phyloP scores from a whole-genome alignment of 2,329 filamentous ascomycete species.

The Daldinia sp. region DNA sequence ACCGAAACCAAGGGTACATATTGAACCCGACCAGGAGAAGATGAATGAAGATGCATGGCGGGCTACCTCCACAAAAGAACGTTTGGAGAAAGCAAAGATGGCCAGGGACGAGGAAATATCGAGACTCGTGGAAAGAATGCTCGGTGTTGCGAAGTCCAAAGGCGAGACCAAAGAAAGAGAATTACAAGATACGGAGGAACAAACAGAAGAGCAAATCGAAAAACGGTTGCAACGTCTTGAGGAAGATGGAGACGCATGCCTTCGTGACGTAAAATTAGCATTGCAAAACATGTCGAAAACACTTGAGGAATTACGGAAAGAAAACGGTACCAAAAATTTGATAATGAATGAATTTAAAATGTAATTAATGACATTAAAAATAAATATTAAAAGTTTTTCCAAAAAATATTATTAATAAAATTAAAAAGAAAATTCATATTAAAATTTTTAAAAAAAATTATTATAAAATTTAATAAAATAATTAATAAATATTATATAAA shows the following conservation, averaged over 20 bases:
- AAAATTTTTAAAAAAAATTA: slow-evolving; percentile 1
- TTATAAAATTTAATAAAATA: background rate
- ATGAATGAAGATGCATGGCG: slow-evolving; percentile 9
- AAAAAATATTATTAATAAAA: background rate
- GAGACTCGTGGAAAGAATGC: slow-evolving; percentile 34
- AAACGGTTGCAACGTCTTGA: slow-evolving; percentile 37
- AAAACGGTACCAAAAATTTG: slow-evolving; percentile 12
- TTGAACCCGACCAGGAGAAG: background rate
- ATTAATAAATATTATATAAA: too few species aligned
- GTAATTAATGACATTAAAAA: background rate
- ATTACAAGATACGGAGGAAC: background rate
- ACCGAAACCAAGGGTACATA: background rate
- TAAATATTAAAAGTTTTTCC: background rate
- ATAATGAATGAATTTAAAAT: slow-evolving; percentile 15
- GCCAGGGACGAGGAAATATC: slow-evolving; percentile 41
- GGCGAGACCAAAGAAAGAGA: background rate
- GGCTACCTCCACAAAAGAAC: slow-evolving; percentile 29
- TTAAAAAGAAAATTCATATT: background rate
- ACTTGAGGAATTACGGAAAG: slow-evolving; percentile 38
- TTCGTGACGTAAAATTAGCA: slow-evolving; percentile 35
- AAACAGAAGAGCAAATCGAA: slow-evolving; percentile 36
- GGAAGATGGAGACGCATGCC: slow-evolving; percentile 40
- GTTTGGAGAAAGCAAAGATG: slow-evolving; percentile 38
- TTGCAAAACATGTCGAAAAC: slow-evolving; percentile 44
- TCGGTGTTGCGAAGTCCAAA: slow-evolving; percentile 9